Evolutionary conservation across 1,284 basidiomycete species (phyloP).

Genomic region (Fomitopsis palustris): DNA sequence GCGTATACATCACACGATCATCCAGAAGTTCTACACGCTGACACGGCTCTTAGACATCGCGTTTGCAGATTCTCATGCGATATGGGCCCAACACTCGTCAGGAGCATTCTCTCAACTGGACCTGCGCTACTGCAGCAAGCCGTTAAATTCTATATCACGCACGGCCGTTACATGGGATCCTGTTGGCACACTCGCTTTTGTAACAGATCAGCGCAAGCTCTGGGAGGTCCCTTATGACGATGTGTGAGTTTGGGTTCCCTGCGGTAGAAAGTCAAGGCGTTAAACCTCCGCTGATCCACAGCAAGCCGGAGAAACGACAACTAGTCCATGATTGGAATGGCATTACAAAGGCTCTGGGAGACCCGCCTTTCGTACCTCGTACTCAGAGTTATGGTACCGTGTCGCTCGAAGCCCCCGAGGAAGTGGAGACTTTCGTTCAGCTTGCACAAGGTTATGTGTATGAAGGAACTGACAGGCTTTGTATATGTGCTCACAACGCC

Average conservation of each 20-base stretch:
- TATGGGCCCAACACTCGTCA: conserved; percentile 78
- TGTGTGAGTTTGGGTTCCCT: conserved; percentile 49
- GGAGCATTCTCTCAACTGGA: conserved; percentile 83
- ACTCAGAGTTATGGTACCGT: conserved; percentile 57
- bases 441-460: conserved; percentile 69
- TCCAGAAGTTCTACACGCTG: too few species aligned
- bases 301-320: conserved; percentile 46
- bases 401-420: conserved; percentile 32
- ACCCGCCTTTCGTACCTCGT: conserved; percentile 41
- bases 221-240: conserved; percentile 87
- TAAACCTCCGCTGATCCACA: conserved; percentile 20
- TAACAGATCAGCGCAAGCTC: conserved; percentile 49
- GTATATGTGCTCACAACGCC: conserved; percentile 57
- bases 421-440: conserved; percentile 51
- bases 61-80: conserved; percentile 67
- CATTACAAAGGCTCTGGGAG: conserved; percentile 49
- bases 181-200: conserved; percentile 68
- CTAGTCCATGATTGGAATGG: conserved; percentile 34
- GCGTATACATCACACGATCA: conserved; percentile 12
- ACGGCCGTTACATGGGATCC: conserved; percentile 69
- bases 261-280: background rate
- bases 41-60: conserved; percentile 46
- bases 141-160: conserved; percentile 70
- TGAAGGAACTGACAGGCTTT: conserved; percentile 48
- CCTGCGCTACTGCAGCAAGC: conserved; percentile 55